A percentile compares a stretch with the other conserved stretches of the same genome.
phyloP scores from a whole-genome alignment of 2,329 filamentous ascomycete genomes.

The Ciborinia camelliae region DNA sequence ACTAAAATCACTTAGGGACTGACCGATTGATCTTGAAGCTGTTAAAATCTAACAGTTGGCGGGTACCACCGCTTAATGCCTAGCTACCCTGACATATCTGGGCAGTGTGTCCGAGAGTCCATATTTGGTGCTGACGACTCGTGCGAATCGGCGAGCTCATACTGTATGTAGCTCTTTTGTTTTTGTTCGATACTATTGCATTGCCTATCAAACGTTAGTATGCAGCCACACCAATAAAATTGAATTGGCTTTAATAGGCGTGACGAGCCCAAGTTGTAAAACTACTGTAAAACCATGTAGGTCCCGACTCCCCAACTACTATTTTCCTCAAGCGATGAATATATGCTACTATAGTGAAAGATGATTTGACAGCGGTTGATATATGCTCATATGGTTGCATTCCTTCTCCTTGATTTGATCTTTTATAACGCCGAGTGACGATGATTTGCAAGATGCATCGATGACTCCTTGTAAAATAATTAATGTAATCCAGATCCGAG shows the following conservation, averaged over 20 bases:
- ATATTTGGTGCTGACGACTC: constrained; percentile 21
- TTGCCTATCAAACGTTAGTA: constrained; percentile 16
- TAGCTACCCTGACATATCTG: constrained; percentile 2
- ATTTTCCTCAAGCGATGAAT: constrained; percentile 7
- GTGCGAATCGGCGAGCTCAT: constrained; percentile 17
- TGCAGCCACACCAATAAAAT: constrained; percentile 17
- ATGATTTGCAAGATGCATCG: constrained; percentile 18
- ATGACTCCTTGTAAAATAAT: constrained; percentile 7
- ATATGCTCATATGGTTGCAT: constrained; percentile 12
- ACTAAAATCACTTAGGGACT: background rate
- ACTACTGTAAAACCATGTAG: background rate
- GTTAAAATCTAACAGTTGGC: constrained; percentile 7
- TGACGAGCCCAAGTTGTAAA: constrained; percentile 12
- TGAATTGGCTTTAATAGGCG: constrained; percentile 9
- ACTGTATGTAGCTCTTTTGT: background rate
- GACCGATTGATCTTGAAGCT: constrained; percentile 5
- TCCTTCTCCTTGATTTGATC: constrained; percentile 1
- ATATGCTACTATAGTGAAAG: constrained; percentile 1
- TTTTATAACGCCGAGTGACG: constrained; percentile 16
- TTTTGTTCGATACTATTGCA: constrained; percentile 17
- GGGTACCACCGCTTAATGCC: constrained; percentile 18
- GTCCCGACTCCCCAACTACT: background rate
- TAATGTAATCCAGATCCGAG: constrained; percentile 8
- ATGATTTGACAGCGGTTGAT: constrained; percentile 16
- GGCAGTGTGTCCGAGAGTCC: constrained; percentile 15